phyloP scores from a whole-genome alignment of 148 eudicot genomes.

The Polygonum aviculare region DNA sequence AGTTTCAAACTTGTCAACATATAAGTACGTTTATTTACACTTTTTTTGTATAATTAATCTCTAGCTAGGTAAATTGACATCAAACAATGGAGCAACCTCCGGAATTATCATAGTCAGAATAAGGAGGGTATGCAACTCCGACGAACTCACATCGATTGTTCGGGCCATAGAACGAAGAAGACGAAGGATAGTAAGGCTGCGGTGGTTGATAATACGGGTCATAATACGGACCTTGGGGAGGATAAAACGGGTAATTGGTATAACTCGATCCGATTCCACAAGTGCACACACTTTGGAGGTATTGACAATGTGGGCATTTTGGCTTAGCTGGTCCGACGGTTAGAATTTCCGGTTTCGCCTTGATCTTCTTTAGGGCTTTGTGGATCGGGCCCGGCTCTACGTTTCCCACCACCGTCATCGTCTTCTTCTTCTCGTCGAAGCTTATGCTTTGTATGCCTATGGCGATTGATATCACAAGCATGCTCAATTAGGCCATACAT shows the following conservation, averaged over 20 bases:
- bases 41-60: neutral
- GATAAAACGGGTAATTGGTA: neutral
- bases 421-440: slow-evolving; percentile 9
- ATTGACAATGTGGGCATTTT: slow-evolving; percentile 14
- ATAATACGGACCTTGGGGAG: neutral
- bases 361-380: slow-evolving; percentile 32
- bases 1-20: neutral
- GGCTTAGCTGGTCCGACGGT: slow-evolving; percentile 24
- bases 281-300: neutral
- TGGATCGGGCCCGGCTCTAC: slow-evolving; percentile 30
- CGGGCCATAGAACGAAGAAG: neutral
- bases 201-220: neutral
- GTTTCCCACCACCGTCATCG: slow-evolving; percentile 30
- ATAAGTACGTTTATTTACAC: neutral
- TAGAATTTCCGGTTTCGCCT: slow-evolving; percentile 20
- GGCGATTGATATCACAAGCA: too few species aligned
- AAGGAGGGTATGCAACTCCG: neutral
- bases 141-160: neutral
- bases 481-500: too few species aligned
- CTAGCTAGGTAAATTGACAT: neutral
- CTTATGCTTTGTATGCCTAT: neutral
- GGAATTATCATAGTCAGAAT: neutral
- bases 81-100: neutral
- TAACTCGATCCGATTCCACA: neutral
- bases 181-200: neutral